Evolutionary conservation across 148 eudicot species (phyloP).

Genomic region (Rhododendron mucronatum): DNA sequence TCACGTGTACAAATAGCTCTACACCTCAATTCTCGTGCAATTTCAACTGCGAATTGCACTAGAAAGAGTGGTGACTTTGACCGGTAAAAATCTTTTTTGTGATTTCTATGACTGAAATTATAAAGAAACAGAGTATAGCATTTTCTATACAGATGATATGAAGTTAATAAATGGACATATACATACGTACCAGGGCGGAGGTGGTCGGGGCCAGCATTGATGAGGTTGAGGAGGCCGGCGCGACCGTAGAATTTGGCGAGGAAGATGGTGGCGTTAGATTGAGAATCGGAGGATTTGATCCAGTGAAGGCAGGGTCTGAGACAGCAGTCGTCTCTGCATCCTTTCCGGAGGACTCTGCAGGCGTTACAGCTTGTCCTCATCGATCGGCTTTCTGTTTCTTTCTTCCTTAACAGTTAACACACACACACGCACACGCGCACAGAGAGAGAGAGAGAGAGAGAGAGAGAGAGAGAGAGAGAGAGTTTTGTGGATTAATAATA

Average conservation of each 20-base stretch:
- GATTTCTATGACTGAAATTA: background rate
- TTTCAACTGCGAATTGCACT: background rate
- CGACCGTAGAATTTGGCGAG: constrained; percentile 66
- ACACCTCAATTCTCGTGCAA: background rate
- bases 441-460: background rate
- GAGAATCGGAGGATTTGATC: constrained; percentile 47
- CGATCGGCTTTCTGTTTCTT: background rate
- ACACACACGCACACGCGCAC: background rate
- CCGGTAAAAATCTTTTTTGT: background rate
- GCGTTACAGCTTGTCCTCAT: constrained; percentile 60
- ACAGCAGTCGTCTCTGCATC: constrained; percentile 44
- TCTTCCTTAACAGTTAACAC: background rate
- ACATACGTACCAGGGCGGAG: constrained; percentile 43
- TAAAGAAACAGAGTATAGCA: background rate
- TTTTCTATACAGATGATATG: background rate
- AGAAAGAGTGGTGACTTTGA: background rate
- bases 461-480: background rate
- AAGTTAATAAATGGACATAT: background rate
- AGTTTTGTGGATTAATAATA: background rate
- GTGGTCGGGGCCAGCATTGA: constrained; percentile 42
- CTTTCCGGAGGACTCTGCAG: constrained; percentile 52
- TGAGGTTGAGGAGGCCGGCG: constrained; percentile 53
- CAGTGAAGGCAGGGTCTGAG: constrained; percentile 50
- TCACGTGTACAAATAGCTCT: too few species aligned
- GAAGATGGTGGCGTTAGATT: constrained; percentile 57